Evolutionary conservation across 1,284 basidiomycete genomes (phyloP).

Genomic region (Ceratobasidium sp.): DNA sequence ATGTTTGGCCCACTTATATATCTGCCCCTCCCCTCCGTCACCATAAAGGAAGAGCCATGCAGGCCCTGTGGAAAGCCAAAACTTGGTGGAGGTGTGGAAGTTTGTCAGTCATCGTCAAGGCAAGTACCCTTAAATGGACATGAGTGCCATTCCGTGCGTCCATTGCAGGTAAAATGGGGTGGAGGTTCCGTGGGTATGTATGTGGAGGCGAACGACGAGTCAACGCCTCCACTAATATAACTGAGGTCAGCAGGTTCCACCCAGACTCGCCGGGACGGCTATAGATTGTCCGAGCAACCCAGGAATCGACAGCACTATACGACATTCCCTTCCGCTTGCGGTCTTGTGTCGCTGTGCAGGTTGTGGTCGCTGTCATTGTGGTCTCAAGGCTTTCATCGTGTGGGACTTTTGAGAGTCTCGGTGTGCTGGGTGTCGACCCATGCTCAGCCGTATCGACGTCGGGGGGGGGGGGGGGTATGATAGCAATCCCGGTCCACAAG

Average conservation of each 20-base stretch:
- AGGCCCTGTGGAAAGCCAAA: neutral
- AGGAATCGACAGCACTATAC: neutral
- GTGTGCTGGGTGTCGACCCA: neutral
- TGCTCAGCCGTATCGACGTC: neutral
- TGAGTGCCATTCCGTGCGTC: neutral
- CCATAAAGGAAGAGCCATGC: neutral
- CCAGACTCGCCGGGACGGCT: neutral
- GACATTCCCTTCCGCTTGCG: neutral
- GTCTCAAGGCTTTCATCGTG: too few relatives aligned
- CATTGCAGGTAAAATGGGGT: neutral
- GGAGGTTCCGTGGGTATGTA: neutral
- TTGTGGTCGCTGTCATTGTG: too few relatives aligned
- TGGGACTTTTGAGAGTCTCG: neutral
- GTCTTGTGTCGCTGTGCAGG: too few relatives aligned
- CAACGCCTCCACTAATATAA: neutral
- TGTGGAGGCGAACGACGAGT: constrained; percentile 1
- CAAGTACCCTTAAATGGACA: neutral
- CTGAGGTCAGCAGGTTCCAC: neutral
- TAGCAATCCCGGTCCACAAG: neutral
- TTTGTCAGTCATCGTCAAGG: neutral
- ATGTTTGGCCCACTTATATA: neutral
- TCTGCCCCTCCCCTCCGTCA: neutral
- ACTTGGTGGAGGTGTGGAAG: constrained; percentile 4
- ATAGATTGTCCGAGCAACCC: neutral
- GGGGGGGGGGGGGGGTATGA: neutral